A percentile compares a stretch with the other conserved stretches of the same genome.
These are phyloP conservation scores for Lagerstroemia speciosa DNA, from an alignment of 345 rosid genomes.

Conservation along the genomic window DNA sequence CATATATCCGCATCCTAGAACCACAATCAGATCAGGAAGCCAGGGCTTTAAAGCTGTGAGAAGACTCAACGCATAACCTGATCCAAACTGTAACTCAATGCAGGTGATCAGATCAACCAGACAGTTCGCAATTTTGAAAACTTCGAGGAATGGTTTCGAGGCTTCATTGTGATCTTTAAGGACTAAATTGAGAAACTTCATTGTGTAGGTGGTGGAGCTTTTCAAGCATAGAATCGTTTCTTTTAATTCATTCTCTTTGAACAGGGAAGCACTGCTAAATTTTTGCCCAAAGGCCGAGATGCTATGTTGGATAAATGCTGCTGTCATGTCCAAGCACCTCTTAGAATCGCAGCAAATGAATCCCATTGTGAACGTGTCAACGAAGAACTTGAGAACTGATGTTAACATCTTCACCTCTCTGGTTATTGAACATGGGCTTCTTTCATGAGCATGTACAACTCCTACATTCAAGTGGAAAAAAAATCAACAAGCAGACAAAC, in stretches of 20 bases:
- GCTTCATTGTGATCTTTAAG: slow-evolving; percentile 36
- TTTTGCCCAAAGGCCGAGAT: slow-evolving; percentile 32
- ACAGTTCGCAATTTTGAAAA: slow-evolving; percentile 46
- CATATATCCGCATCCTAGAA: slow-evolving; percentile 48
- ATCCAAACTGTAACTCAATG: slow-evolving; percentile 41
- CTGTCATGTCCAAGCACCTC: slow-evolving; percentile 48
- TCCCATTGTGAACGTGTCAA: slow-evolving; percentile 52
- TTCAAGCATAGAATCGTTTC: slow-evolving; percentile 44
- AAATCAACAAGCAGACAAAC: background rate
- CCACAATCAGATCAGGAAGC: slow-evolving; percentile 85
- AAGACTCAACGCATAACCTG: slow-evolving; percentile 42
- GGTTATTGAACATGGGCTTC: slow-evolving; percentile 11
- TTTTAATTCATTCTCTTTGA: slow-evolving; percentile 43
- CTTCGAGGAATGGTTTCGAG: slow-evolving; percentile 40
- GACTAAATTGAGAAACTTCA: slow-evolving; percentile 55
- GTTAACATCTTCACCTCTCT: slow-evolving; percentile 53
- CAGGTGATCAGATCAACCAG: slow-evolving; percentile 47
- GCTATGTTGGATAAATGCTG: slow-evolving; percentile 35
- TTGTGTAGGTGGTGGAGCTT: slow-evolving; percentile 67
- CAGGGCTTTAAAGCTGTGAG: slow-evolving; percentile 54
- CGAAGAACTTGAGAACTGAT: slow-evolving; percentile 56
- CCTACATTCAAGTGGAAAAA: slow-evolving; percentile 27
- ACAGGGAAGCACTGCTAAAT: slow-evolving; percentile 26
- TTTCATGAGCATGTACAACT: slow-evolving; percentile 22
- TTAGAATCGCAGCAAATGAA: slow-evolving; percentile 29